Evolutionary conservation across 1,284 basidiomycete genomes (phyloP), one percentile per base, ranked within the genome.

Genomic region (Porodaedalea pini): DNA sequence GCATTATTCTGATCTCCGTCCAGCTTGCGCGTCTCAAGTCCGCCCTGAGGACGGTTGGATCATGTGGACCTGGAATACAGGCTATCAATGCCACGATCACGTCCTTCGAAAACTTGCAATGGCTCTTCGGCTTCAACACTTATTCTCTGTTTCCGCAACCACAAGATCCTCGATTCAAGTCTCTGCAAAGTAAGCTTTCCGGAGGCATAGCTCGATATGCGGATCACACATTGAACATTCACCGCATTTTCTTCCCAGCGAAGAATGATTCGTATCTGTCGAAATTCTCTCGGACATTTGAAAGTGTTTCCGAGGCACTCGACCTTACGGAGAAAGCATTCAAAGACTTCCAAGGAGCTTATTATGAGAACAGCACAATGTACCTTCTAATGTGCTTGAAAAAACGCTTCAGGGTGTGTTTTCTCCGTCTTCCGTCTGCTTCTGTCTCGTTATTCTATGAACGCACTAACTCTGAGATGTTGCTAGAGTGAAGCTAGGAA

Each of bases 1-100:
- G 21, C 21, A 11, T 44, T 11, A 23, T 37, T 44, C 2, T 23
- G 21, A 44, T 1, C 2, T 21, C 13, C 17, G 6, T 4, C 3
- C 17, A 56, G 54, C 25, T 56, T 6, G 27, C 32, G 19, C 55
- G 55, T 25, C 37, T 57, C 17, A 27, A 51, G 5, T 57, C 32
- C 43, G 55, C 55, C 11, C 48, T 57, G 6, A 48, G 48, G 17
- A 51, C 41, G 4, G 55, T 57, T 27, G 55, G 55, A 13, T 50
- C 48, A 8, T 32, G 48, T n/a, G 55, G 55, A 8, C 55, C 55
- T 41, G 55, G 48, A n/a, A 41, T 57, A 19, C 29, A 31, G 11
- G 48, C 48, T 2, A 45, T 40, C 3, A 50, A 51, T 23, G 25
- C 37, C 7, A 25, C 50, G 17, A 51, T 25, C 10, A 36, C n/a